Evolutionary conservation across 2,329 filamentous ascomycete species (phyloP).

Genomic region (Diplodia corticola): DNA sequence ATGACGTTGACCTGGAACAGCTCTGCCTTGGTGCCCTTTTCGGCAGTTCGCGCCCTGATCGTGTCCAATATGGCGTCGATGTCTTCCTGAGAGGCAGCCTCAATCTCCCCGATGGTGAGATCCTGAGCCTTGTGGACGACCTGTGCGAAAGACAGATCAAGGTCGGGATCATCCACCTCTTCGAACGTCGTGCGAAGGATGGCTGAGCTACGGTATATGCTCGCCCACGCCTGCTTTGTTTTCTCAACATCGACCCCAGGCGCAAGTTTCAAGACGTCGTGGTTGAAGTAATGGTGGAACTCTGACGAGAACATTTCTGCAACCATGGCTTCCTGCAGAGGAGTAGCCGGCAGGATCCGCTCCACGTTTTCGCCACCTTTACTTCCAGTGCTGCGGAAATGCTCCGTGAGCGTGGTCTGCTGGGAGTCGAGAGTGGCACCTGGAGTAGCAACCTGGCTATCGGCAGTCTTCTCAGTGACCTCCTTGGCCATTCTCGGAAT

Average conservation of each 20-base stretch:
- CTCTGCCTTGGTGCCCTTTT: slow-evolving; percentile 23
- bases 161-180: slow-evolving; percentile 60
- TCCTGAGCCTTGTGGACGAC: slow-evolving; percentile 44
- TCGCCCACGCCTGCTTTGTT: slow-evolving; percentile 63
- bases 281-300: slow-evolving; percentile 79
- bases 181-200: slow-evolving; percentile 76
- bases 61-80: slow-evolving; percentile 35
- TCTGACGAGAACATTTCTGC: slow-evolving; percentile 76
- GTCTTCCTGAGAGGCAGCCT: slow-evolving; percentile 29
- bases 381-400: slow-evolving; percentile 40
- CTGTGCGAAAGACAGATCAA: slow-evolving; percentile 60
- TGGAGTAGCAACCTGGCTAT: slow-evolving; percentile 6
- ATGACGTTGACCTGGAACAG: slow-evolving; percentile 43
- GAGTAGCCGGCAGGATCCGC: slow-evolving; percentile 70
- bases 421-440: slow-evolving; percentile 28
- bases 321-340: slow-evolving; percentile 84
- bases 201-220: slow-evolving; percentile 61
- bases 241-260: slow-evolving; percentile 54
- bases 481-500: slow-evolving; percentile 60
- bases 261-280: slow-evolving; percentile 69
- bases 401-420: slow-evolving; percentile 37
- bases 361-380: slow-evolving; percentile 50
- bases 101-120: slow-evolving; percentile 40
- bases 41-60: slow-evolving; percentile 39
- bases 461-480: slow-evolving; percentile 22